Evolutionary conservation across 768 basidiomycete genomes (phyloP).

Genomic region (Tubosaeta brunneosetosa): DNA sequence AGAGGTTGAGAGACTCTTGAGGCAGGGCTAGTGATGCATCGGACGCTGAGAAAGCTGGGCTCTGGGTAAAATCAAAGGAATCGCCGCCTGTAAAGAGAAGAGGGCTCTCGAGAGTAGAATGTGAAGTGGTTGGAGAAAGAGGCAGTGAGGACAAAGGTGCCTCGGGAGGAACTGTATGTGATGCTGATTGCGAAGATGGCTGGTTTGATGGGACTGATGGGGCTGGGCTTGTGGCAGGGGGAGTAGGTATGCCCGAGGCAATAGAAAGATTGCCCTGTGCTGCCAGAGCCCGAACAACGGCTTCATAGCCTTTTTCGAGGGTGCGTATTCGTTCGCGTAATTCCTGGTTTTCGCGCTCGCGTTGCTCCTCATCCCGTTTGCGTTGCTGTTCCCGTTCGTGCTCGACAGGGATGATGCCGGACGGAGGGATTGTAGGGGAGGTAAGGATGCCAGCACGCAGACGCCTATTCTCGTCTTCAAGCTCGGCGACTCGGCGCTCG

Average conservation of each 20-base stretch:
- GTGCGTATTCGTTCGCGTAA: constrained; percentile 71
- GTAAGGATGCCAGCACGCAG: constrained; percentile 51
- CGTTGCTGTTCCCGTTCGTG: constrained; percentile 29
- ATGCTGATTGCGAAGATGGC: constrained; percentile 17
- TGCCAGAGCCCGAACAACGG: constrained; percentile 69
- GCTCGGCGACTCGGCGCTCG: constrained; percentile 62
- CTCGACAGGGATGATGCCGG: constrained; percentile 19
- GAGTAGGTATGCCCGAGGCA: constrained; percentile 10
- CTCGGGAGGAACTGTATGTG: constrained; percentile 21
- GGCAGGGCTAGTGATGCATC: constrained; percentile 25
- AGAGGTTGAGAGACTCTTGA: constrained; percentile 29
- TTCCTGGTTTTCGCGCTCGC: constrained; percentile 68
- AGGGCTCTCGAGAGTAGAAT: constrained; percentile 36
- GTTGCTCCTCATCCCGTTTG: constrained; percentile 35
- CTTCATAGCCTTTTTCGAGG: constrained; percentile 78
- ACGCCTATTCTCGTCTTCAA: constrained; percentile 79
- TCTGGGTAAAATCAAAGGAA: constrained; percentile 32
- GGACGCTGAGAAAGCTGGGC: constrained; percentile 34
- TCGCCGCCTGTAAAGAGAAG: constrained; percentile 24
- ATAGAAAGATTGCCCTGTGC: constrained; percentile 45
- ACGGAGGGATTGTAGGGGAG: constrained; percentile 16
- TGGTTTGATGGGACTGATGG: constrained; percentile 4
- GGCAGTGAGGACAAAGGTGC: constrained; percentile 29
- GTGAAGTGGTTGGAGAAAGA: constrained; percentile 40
- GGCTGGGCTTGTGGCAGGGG: constrained; percentile 10